Percentiles rank a stretch among this genome's conserved stretches.
phyloP scores from a whole-genome alignment of 2,329 filamentous ascomycete species.

The Colletotrichum sp. region DNA sequence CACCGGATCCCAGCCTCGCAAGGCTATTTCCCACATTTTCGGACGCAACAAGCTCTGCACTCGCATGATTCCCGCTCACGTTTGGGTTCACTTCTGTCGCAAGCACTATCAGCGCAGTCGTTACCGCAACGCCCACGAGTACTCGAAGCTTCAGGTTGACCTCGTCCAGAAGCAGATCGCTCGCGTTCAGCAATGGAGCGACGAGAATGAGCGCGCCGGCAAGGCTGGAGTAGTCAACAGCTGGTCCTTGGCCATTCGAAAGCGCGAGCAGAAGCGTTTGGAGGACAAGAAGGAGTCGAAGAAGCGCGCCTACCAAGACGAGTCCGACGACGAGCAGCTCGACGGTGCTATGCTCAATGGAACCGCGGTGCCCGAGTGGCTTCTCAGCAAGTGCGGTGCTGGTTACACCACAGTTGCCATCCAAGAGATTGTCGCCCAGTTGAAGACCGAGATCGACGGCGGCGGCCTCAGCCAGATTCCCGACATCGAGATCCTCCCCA shows the following conservation, averaged over 20 bases:
- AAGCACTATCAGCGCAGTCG: conserved; percentile 82
- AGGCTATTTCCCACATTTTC: conserved; percentile 82
- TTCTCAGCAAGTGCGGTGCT: conserved; percentile 48
- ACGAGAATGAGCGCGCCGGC: conserved; percentile 45
- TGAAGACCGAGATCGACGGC: conserved; percentile 49
- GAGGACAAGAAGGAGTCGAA: conserved; percentile 41
- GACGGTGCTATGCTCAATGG: conserved; percentile 35
- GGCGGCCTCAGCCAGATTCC: conserved; percentile 52
- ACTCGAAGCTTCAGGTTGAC: conserved; percentile 66
- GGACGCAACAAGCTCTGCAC: conserved; percentile 84
- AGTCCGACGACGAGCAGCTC: conserved; percentile 34
- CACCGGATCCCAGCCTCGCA: conserved; percentile 67
- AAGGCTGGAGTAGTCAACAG: conserved; percentile 52
- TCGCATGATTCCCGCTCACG: conserved; percentile 67
- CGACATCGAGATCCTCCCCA: conserved; percentile 64
- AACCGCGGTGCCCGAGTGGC: conserved; percentile 54
- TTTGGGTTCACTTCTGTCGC: conserved; percentile 80
- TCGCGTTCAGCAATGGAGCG: conserved; percentile 68
- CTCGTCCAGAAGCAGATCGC: conserved; percentile 67
- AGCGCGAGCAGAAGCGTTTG: conserved; percentile 66
- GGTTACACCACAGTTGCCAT: conserved; percentile 55
- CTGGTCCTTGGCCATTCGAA: conserved; percentile 68
- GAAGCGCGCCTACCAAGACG: conserved; percentile 31
- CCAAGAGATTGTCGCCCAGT: conserved; percentile 47
- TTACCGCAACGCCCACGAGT: conserved; percentile 68